Evolutionary conservation across 768 basidiomycete species (phyloP).

Genomic region (Suillus fuscotomentosus): DNA sequence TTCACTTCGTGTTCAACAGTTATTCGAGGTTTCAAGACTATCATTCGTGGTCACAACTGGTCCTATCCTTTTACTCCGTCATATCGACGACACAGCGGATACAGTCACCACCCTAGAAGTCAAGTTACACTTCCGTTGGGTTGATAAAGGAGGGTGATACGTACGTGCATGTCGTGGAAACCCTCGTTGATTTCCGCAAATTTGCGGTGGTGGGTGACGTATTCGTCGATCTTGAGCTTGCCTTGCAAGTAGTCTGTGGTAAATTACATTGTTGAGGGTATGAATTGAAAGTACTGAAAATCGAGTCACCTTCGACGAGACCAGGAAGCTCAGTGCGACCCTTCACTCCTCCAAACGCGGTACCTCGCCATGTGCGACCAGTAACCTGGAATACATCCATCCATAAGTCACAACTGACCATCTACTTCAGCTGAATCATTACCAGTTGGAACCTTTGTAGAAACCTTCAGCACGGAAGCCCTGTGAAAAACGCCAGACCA

Average conservation of each 20-base stretch:
- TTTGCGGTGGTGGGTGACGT: slow-evolving; percentile 83
- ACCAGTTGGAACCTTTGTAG: slow-evolving; percentile 50
- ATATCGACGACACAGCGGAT: slow-evolving; percentile 97
- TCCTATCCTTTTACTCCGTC: slow-evolving; percentile 31
- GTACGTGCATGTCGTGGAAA: slow-evolving; percentile 96
- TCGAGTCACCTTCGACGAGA: slow-evolving; percentile 74
- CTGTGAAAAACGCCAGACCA: slow-evolving; percentile 7
- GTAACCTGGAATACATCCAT: slow-evolving; percentile 53
- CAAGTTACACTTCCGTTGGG: neutral
- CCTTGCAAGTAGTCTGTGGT: slow-evolving; percentile 74
- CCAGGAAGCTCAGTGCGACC: slow-evolving; percentile 94
- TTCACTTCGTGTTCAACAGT: neutral
- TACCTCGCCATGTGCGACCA: slow-evolving; percentile 91
- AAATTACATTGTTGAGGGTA: neutral
- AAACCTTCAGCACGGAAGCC: slow-evolving; percentile 17
- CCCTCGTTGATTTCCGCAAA: slow-evolving; percentile 80
- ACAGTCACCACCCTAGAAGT: slow-evolving; percentile 70
- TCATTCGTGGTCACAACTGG: neutral
- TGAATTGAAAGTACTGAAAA: neutral
- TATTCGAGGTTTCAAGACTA: neutral
- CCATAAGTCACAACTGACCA: neutral
- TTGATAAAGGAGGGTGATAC: slow-evolving; percentile 29
- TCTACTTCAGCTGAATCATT: neutral
- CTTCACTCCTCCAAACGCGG: slow-evolving; percentile 97
- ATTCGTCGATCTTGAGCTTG: slow-evolving; percentile 90